Base-by-base conservation (phyloP, 164 flowering plant genomes). In the Dillenia turbinata region DNA sequence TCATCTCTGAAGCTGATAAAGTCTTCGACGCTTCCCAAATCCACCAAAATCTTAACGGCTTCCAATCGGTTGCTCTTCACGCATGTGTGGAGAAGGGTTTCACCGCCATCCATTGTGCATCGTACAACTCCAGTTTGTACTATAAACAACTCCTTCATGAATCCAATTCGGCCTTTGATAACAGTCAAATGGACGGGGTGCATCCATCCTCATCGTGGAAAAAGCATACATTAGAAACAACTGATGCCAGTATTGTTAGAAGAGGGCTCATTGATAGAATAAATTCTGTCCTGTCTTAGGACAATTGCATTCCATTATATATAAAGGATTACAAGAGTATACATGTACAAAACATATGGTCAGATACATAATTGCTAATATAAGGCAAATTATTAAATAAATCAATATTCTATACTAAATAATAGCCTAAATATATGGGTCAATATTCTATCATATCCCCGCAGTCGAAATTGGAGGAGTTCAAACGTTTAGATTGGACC, bases 1-100 rank as follows among this genome's bases (percentile, higher is more conserved):
- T 44, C 16, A 50, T 78, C 78, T 52, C 66, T 72, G 17, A 9
- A 43, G 60, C 73, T 72, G 50, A 73, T 44, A 12, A 68, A 47
- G 7, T 64, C 67, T n/a, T 14, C 66, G 24, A 58, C 65, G 12
- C 22, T 44, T 9, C 62, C 47, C 9, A 11, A 26, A 43, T 63
- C 57, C 5, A 56, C 71, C 75, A 74, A 47, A 8, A 45, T 15
- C 67, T 49, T 65, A 57, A 75, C 9, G 1, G 60, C 62, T 14
- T 75, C 71, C 57, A 69, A 3, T 51, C 56, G 64, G 11, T 61
- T 57, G 14, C 61, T 16, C 53, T 44, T 60, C 54, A 66, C 75
- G 24, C 79, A 70, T 16, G 71, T 56, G 50, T 78, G 82, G 47
- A 78, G 49, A 51, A 56, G 56, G 10, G 75, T 73, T 55, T 73